Base-by-base conservation (phyloP, 306 rosid genomes). In the Crataegus laevigata region DNA sequence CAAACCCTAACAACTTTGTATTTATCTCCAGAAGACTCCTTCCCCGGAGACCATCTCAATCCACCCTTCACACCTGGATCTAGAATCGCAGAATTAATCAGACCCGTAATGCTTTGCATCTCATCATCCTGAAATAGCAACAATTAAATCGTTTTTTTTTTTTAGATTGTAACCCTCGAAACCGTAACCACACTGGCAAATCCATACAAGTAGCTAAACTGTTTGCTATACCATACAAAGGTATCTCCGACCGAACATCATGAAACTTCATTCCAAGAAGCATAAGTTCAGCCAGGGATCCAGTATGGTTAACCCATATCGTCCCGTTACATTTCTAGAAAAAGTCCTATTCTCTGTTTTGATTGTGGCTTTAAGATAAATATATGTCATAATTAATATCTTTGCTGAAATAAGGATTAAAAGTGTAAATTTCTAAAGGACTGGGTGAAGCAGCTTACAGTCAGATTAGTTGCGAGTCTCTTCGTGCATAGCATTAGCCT, bases 21-120 rank as follows among this genome's bases (percentile, higher is more conserved):
- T 60, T 83, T 75, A 65, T 74, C 77, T 50, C 85, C 84, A 29
- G 77, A 83, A 78, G 75, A 40, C 4, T 84, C 32, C 74, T 85
- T 82, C 25, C 88, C 91, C 30, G 78, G 21, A 11, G 88, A 60
- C 93, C 93, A 89, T 78, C 88, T 87, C 85, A 89, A 82, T 47
- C 93, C 88, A 75, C 93, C 91, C 84, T 75, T 84, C 79, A 81
- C 89, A 62, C 74, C 72, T 52, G 81, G 47, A 82, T 85, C 89
- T 21, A 82, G 66, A 73, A 85, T 69, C 6, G 93, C 91, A 68
- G 81, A 77, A 40, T 72, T 73, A 30, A 89, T 60, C 82, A 89
- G 80, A 24, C 68, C 79, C 77, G 26, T 36, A 51, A 87, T 78
- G 78, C 74, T 71, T 70, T 78, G 78, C 80, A 85, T 69, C 65